Base-by-base conservation (phyloP, 1,284 basidiomycete species). In the Ustilago nuda region DNA sequence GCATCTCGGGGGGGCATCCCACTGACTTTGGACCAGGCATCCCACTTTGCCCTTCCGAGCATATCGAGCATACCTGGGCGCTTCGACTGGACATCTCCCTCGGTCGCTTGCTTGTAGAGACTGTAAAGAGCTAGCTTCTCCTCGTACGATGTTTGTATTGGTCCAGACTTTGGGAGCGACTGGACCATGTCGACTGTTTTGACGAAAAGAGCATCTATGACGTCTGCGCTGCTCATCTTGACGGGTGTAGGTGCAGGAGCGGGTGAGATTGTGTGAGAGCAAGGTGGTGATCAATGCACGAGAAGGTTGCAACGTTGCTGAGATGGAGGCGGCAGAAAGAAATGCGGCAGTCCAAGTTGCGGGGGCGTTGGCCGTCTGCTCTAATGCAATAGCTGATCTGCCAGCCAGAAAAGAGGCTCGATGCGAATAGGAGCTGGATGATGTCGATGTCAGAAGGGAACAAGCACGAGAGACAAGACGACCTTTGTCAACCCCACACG, bases 81-180 rank as follows among this genome's bases (percentile, higher is more conserved):
- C 36, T 91, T 88, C 15, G 91, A 88, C 63, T 89, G 89, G 48
- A 95, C 93, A 86, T 96, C 94, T 32, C 94, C 94, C 51, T 92
- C 91, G 27, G 94, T 96, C 12, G 94, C 94, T 66, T 86, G 86
- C 69, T 86, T 86, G 80, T 85, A 86, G 13, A 85, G 80, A 56
- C 85, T 86, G 76, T 98, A 98, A 89, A 98, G 93, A 15, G 91
- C 91, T 9, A 98, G 88, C 86, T 98, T 98, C 86, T 98, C 95
- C 81, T 98, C 95, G 86, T 98, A 98, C 61, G 91, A 93, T 0
- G 95, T 98, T 87, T 98, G 95, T 77, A 98, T 95, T 46, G 95
- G 94, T 0, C 96, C 95, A 11, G 92, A 93, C 88, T 96, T 96
- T 1, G 96, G 95, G 23, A 98, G 88, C 69, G 72, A 80, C 84